Evolutionary conservation across 768 basidiomycete species (phyloP), one percentile per base, ranked within the genome.

Genomic region (Kwoniella sp.): DNA sequence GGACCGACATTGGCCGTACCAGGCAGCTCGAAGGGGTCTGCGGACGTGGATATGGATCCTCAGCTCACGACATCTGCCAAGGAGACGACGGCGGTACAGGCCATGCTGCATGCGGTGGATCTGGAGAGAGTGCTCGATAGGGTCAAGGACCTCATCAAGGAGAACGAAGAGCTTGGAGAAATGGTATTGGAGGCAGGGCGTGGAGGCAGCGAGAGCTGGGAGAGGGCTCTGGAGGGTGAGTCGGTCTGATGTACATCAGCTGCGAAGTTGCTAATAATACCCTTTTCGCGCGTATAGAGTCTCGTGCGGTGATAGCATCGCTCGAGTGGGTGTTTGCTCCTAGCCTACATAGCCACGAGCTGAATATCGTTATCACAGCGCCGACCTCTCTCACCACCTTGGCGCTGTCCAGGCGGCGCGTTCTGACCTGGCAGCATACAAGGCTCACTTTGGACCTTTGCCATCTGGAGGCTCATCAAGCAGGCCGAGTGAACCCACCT

Each of bases 111-210:
- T 10, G 17, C 53, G 40, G 48, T 66, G 1, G 62, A 69, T 33
- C 27, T 69, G 42, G 57, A 59, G n/a, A 48, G 33, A 15, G 62
- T 69, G 4, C n/a, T 69, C 14, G 41, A 49, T 15, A 20, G 62
- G 14, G 65, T 69, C 20, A 69, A 66, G 41, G 59, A 58, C 31
- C 50, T 69, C 3, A 46, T 64, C 8, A 46, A 33, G 49, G 67
- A 69, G 62, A 69, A 69, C 42, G 62, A 66, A 33, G 67, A 69
- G 33, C 41, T 69, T 23, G 67, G 67, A 5, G 65, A 61, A 43
- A 64, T 69, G 62, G 56, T 69, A 1, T 20, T 69, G 6, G 62
- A 64, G 23, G 52, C 46, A 5, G 67, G 67, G 11, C 26, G 46
- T n/a, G 48, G 33, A n/a, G 50, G 17, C 5, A 51, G 46, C 31